Base-by-base conservation (phyloP, 2,329 filamentous ascomycete species). In the Aspergillus japonicus region DNA sequence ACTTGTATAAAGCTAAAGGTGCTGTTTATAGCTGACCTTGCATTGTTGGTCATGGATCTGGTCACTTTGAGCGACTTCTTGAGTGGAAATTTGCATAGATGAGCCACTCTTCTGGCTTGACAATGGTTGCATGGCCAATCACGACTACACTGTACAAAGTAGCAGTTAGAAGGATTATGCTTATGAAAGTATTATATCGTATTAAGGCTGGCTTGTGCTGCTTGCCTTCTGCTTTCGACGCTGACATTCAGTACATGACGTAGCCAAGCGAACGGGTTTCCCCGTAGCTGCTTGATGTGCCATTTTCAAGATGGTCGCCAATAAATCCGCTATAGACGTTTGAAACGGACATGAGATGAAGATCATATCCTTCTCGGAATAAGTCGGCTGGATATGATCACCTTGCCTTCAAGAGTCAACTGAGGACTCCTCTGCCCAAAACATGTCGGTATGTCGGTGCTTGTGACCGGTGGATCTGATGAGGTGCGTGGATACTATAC, bases 91-190 rank as follows among this genome's bases (percentile, higher is more conserved):
- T 78, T 76, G 66, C 80, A 83, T 3, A 81, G 68, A 69, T 82
- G 81, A 33, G 81, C 75, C 1, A 82, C 78, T 58, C 77, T 78
- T 63, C 81, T 73, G 33, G 77, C 70, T 62, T 79, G 75, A 63
- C 80, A 83, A 62, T 82, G 80, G 61, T 81, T 81, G 66, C 81
- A 83, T 2, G 80, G 81, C 76, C 81, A 83, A 66, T 81, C 73
- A 35, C 79, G 77, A 60, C 77, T 81, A 64, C 81, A 83, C 80
- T 82, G 39, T 61, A 57, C 26, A 31, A n/a, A 14, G 23, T 47
- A 57, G 31, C 23, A 5, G 54, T 66, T 23, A 68, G 64, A 54
- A 39, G 10, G 7, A 23, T 23, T 48, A 50, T 21, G 5, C 7
- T 42, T n/a, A 53, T n/a, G n/a, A 8, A 21, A 54, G 54, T 12